phyloP scores from a whole-genome alignment of 441 rosid genomes.

The Manihot esculenta region DNA sequence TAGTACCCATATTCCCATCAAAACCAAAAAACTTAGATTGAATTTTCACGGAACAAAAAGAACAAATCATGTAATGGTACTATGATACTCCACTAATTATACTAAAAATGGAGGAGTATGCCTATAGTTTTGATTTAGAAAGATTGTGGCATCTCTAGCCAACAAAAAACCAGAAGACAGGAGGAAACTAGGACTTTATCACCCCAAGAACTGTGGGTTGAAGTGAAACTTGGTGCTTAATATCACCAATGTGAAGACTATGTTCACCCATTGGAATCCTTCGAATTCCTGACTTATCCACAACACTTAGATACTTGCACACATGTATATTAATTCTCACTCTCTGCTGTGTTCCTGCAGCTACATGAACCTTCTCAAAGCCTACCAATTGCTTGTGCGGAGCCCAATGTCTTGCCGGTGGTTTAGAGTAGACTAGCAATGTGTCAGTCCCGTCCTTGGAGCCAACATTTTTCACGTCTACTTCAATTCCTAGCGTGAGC shows the following conservation, averaged over 20 bases:
- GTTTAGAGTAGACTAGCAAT: slow-evolving; percentile 60
- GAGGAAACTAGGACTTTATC: slow-evolving; percentile 42
- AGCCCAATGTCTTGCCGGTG: slow-evolving; percentile 73
- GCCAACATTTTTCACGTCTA: slow-evolving; percentile 68
- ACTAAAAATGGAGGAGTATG: too few relatives aligned
- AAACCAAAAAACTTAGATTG: neutral
- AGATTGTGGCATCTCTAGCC: too few relatives aligned
- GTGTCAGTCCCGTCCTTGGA: slow-evolving; percentile 67
- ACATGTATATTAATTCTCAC: slow-evolving; percentile 68
- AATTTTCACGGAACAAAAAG: neutral
- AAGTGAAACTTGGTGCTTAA: slow-evolving; percentile 57
- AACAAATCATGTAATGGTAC: neutral
- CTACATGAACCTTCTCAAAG: slow-evolving; percentile 58
- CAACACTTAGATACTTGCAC: slow-evolving; percentile 81
- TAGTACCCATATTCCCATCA: neutral
- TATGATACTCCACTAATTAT: neutral
- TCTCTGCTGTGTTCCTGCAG: slow-evolving; percentile 46
- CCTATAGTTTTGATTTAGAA: too few relatives aligned
- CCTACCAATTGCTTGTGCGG: slow-evolving; percentile 78
- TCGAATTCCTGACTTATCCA: slow-evolving; percentile 72
- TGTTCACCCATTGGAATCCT: slow-evolving; percentile 86
- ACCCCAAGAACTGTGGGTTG: slow-evolving; percentile 52
- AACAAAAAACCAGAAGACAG: neutral
- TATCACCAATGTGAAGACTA: slow-evolving; percentile 60
- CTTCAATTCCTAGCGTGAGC: slow-evolving; percentile 56